Conservation (phyloP, 2,329 filamentous ascomycete species). For the Metarhizium rileyi region DNA sequence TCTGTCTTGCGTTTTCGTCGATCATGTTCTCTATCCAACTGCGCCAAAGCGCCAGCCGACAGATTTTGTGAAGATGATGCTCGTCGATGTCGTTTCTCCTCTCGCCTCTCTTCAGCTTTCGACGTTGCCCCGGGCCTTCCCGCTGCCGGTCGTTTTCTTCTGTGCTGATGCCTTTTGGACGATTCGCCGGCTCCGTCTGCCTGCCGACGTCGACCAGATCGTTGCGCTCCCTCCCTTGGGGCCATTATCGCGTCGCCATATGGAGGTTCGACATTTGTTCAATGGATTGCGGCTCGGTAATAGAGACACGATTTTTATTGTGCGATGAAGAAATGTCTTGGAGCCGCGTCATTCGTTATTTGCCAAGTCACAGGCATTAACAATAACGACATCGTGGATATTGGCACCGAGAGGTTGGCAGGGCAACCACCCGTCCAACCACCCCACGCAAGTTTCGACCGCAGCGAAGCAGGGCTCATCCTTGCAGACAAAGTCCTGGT, state of each 20-base stretch:
- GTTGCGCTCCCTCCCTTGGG: constrained; percentile 12
- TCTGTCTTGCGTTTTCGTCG: constrained; percentile 38
- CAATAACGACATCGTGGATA: background rate
- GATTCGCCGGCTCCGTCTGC: constrained; percentile 13
- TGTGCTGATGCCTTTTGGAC: constrained; percentile 22
- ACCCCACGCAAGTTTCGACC: background rate
- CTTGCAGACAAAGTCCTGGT: background rate
- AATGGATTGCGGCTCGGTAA: constrained; percentile 11
- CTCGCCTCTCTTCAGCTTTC: constrained; percentile 22
- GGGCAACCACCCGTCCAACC: constrained; percentile 1
- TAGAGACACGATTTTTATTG: background rate
- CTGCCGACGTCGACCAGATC: constrained; percentile 16
- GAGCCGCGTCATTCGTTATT: background rate
- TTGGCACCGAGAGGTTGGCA: constrained; percentile 3
- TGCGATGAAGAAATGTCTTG: background rate
- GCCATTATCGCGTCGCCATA: constrained; percentile 5
- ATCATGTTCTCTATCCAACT: constrained; percentile 52
- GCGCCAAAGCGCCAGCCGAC: constrained; percentile 50
- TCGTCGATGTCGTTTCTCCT: constrained; percentile 13
- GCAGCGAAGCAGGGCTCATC: background rate
- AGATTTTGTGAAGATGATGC: constrained; percentile 17
- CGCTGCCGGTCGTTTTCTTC: constrained; percentile 24
- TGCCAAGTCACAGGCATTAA: background rate
- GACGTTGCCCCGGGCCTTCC: constrained; percentile 20
- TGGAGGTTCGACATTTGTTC: background rate